phyloP scores from a whole-genome alignment of 1,284 basidiomycete genomes.

The Xerocomus minutiporus region DNA sequence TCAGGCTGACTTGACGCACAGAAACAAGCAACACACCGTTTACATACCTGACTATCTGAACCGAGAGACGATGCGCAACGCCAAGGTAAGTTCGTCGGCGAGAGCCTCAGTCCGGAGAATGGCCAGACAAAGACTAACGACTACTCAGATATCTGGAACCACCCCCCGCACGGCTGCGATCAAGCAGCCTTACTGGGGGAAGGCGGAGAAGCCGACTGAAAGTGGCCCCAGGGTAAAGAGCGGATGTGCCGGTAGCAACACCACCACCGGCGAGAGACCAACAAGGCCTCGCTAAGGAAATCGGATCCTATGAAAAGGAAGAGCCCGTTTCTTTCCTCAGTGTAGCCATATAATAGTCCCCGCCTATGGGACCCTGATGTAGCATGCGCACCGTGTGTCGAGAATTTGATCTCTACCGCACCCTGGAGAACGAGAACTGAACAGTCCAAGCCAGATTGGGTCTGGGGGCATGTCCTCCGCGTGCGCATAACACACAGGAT shows the following conservation, averaged over 20 bases:
- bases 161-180: neutral
- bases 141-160: constrained; percentile 2
- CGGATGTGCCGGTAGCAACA: neutral
- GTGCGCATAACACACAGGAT: neutral
- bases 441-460: neutral
- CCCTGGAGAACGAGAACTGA: neutral
- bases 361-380: neutral
- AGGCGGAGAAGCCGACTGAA: accelerated
- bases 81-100: constrained; percentile 2
- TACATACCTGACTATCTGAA: neutral
- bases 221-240: neutral
- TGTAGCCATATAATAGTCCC: constrained; percentile 8
- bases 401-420: neutral
- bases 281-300: neutral
- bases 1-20: constrained; percentile 7
- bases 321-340: neutral
- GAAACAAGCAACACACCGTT: neutral
- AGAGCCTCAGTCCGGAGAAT: neutral
- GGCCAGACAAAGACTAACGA: constrained; percentile 3
- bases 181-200: constrained; percentile 19
- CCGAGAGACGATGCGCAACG: constrained; percentile 11
- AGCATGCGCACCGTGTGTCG: neutral
- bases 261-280: neutral
- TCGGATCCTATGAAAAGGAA: neutral
- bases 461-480: neutral